phyloP scores from a whole-genome alignment of 1,284 basidiomycete species.

The Cryptococcus sp. region DNA sequence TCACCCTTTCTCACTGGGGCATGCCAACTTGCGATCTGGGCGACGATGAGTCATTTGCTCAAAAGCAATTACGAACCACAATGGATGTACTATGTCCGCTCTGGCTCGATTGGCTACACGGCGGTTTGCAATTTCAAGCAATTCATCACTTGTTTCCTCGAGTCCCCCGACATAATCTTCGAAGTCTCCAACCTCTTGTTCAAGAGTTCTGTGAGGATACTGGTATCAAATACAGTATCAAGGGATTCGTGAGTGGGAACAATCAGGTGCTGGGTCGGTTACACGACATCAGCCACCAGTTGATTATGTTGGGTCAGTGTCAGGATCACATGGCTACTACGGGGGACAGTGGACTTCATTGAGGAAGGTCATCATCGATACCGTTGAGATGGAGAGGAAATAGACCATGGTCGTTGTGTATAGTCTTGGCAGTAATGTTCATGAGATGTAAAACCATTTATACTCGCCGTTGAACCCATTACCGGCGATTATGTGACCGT shows the following conservation, averaged over 20 bases:
- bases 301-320: slow-evolving; percentile 27
- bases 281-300: slow-evolving; percentile 37
- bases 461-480: too few relatives aligned
- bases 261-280: slow-evolving; percentile 34
- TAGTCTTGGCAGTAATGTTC: too few relatives aligned
- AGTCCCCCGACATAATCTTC: slow-evolving; percentile 43
- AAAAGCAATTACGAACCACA: slow-evolving; percentile 44
- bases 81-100: slow-evolving; percentile 45
- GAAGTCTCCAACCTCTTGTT: slow-evolving; percentile 34
- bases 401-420: too few relatives aligned
- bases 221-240: slow-evolving; percentile 37
- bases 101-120: slow-evolving; percentile 45
- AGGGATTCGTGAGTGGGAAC: slow-evolving; percentile 39
- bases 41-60: slow-evolving; percentile 40
- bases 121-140: slow-evolving; percentile 47
- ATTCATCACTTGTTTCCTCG: slow-evolving; percentile 46
- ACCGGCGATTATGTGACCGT: too few relatives aligned
- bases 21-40: slow-evolving; percentile 42
- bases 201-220: slow-evolving; percentile 28
- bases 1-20: slow-evolving; percentile 48
- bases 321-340: slow-evolving; percentile 16
- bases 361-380: neutral
- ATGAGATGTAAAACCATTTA: too few relatives aligned
- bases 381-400: too few relatives aligned
- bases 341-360: slow-evolving; percentile 8